Percentiles rank a stretch among this genome's conserved stretches.
phyloP scores from a whole-genome alignment of 2,329 filamentous ascomycete species.

The Claviceps pazoutovae region DNA sequence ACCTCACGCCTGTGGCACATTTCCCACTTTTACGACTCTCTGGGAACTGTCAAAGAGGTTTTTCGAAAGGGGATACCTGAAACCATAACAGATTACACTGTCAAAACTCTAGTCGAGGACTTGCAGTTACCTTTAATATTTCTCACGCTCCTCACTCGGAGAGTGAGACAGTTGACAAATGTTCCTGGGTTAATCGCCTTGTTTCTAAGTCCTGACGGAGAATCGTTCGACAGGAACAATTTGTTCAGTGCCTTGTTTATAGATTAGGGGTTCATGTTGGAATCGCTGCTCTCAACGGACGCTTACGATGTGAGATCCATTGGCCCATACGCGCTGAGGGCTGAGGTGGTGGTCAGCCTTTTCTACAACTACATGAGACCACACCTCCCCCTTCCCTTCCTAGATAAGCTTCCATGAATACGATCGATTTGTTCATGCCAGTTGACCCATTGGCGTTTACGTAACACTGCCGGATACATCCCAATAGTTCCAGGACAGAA shows the following conservation, averaged over 20 bases:
- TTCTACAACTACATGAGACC: no score
- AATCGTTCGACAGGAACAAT: background rate
- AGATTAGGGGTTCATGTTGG: background rate
- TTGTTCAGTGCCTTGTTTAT: background rate
- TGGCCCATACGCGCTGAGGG: no score
- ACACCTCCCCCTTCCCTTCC: no score
- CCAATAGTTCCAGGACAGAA: no score
- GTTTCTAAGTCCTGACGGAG: background rate
- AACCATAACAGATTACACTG: background rate
- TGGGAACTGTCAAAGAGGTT: background rate
- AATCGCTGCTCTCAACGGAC: no score
- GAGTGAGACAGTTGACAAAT: background rate
- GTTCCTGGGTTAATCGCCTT: background rate
- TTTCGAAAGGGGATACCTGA: background rate
- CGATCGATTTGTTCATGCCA: no score
- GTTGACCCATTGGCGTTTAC: no score
- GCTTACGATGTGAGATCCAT: no score
- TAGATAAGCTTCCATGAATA: no score
- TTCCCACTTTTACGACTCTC: slow-evolving; percentile 10
- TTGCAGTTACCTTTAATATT: background rate
- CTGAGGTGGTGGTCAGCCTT: no score
- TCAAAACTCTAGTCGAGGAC: background rate
- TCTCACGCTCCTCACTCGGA: background rate
- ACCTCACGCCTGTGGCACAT: slow-evolving; percentile 12
- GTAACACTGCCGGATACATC: no score